Evolutionary conservation across 495 filamentous ascomycete species (phyloP).

Genomic region (Aspergillus steynii): DNA sequence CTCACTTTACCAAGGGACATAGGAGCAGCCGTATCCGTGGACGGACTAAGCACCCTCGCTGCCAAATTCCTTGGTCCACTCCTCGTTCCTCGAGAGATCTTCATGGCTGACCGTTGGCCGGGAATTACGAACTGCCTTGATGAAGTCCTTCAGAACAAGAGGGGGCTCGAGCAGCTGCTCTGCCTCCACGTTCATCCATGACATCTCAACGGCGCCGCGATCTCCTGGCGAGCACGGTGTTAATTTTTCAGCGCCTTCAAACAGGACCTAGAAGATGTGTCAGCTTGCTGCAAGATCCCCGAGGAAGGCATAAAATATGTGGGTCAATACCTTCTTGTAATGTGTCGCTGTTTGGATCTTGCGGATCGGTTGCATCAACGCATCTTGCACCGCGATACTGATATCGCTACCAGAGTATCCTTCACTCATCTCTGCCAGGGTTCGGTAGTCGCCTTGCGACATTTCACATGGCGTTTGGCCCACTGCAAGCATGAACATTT

Average conservation of each 20-base stretch:
- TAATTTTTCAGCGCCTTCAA: constrained; percentile 71
- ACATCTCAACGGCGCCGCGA: constrained; percentile 81
- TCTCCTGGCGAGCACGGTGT: constrained; percentile 97
- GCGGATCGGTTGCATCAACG: constrained; percentile 94
- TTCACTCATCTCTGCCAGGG: constrained; percentile 77
- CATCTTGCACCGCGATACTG: constrained; percentile 93
- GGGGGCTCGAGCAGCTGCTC: constrained; percentile 84
- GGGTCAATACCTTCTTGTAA: constrained; percentile 80
- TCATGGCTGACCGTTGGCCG: constrained; percentile 85
- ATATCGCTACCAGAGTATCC: constrained; percentile 97
- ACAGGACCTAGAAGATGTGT: constrained; percentile 56
- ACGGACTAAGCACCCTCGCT: constrained; percentile 72
- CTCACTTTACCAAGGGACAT: neutral
- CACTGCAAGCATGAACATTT: constrained; percentile 95
- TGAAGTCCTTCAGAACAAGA: constrained; percentile 86
- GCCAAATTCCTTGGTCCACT: constrained; percentile 97
- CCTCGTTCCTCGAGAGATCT: constrained; percentile 79
- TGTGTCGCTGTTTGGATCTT: constrained; percentile 98
- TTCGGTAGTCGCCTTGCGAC: constrained; percentile 71
- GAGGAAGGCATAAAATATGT: neutral
- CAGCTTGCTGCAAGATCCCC: constrained; percentile 3
- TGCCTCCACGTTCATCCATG: constrained; percentile 82
- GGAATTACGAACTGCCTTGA: constrained; percentile 84
- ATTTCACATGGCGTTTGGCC: constrained; percentile 89
- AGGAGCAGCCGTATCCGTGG: neutral